Percentiles rank a stretch among this genome's conserved stretches.
phyloP scores from a whole-genome alignment of 1,284 basidiomycete genomes.

The Ceratobasidium sp. region DNA sequence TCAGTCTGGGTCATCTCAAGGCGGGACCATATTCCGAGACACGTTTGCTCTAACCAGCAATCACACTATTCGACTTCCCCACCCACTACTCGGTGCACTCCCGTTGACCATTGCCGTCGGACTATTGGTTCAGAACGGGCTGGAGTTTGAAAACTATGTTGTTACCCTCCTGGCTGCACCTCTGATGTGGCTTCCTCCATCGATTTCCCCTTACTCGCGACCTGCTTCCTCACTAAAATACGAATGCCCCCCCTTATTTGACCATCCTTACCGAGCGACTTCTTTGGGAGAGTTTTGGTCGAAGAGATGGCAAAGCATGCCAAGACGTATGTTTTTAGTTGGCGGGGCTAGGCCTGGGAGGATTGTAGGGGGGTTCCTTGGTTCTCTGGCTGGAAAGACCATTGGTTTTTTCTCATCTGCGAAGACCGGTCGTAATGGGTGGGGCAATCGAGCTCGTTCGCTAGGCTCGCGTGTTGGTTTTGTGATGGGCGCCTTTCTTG shows the following conservation, averaged over 20 bases:
- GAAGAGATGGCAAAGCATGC: conserved; percentile 49
- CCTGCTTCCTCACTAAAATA: conserved; percentile 39
- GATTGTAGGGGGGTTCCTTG: background rate
- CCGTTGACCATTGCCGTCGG: conserved; percentile 5
- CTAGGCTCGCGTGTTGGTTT: conserved; percentile 56
- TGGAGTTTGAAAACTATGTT: conserved; percentile 14
- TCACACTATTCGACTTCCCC: background rate
- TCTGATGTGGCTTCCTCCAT: conserved; percentile 20
- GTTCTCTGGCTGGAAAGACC: background rate
- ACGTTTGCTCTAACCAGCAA: conserved; percentile 11
- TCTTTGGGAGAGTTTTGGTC: conserved; percentile 52
- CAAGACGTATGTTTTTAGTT: conserved; percentile 39
- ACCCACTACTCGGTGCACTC: conserved; percentile 18
- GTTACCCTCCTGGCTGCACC: conserved; percentile 21
- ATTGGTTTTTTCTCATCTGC: background rate
- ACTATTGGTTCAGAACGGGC: conserved; percentile 1
- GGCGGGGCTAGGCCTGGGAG: conserved; percentile 19
- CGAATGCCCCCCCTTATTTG: conserved; percentile 47
- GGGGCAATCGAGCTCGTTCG: background rate
- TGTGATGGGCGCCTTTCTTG: conserved; percentile 69
- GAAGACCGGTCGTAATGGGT: too few relatives aligned
- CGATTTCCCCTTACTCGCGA: conserved; percentile 25
- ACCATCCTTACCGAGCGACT: conserved; percentile 34
- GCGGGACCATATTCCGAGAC: conserved; percentile 19
- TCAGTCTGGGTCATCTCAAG: conserved; percentile 6